A percentile compares a stretch with the other conserved stretches of the same genome.
phyloP scores from a whole-genome alignment of 2,329 filamentous ascomycete species.

The Paramyrothecium sp. region DNA sequence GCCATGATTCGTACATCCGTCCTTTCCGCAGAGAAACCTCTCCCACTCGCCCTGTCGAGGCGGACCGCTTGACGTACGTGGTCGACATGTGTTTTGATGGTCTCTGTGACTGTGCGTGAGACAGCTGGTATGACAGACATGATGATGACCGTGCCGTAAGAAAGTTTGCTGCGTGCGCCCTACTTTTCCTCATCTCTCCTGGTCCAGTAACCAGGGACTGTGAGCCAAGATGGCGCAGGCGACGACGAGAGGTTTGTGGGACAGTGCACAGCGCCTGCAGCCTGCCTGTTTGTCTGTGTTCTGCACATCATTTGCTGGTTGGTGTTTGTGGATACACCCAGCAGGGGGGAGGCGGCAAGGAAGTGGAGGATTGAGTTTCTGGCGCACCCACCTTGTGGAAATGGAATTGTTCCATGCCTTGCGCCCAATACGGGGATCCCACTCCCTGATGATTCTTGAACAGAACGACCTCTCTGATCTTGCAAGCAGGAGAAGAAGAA shows the following conservation, averaged over 20 bases:
- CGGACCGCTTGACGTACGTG: neutral
- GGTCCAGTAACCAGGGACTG: neutral
- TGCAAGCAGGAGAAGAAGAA: neutral
- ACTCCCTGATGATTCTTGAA: no score
- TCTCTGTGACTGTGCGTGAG: neutral
- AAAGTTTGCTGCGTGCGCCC: neutral
- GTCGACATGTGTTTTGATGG: neutral
- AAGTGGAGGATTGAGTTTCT: neutral
- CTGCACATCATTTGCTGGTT: neutral
- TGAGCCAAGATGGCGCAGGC: neutral
- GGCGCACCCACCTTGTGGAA: neutral
- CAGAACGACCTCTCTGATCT: no score
- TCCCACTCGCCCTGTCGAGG: neutral
- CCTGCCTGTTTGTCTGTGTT: neutral
- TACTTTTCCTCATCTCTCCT: neutral
- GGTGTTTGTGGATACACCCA: neutral
- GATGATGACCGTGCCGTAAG: no score
- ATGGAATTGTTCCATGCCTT: constrained; percentile 1
- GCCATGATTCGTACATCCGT: neutral
- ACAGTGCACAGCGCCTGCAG: neutral
- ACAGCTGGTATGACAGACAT: neutral
- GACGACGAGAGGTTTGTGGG: neutral
- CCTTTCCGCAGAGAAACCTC: no score
- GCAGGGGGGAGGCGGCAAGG: neutral
- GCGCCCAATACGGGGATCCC: neutral